Base-by-base conservation (phyloP, 129 eudicot genomes). In the Sambucus nigra region DNA sequence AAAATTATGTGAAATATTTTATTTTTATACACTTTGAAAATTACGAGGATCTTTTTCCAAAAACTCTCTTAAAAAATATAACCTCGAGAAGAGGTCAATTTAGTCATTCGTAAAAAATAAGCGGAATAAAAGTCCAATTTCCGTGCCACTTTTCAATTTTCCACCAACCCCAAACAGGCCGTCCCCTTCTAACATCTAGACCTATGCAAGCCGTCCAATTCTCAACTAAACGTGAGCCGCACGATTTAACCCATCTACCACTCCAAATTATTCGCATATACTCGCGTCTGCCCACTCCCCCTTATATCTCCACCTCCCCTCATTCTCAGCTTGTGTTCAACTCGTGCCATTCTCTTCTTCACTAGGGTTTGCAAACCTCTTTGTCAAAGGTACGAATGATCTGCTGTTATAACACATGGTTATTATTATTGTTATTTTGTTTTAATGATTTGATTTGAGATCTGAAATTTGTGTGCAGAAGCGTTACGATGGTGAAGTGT, bases 401-500 rank as follows among this genome's bases (percentile, higher is more conserved):
- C n/a, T n/a, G n/a, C n/a, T n/a, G n/a, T n/a, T n/a, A n/a, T n/a
- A n/a, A n/a, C n/a, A n/a, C n/a, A n/a, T n/a, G n/a, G n/a, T n/a
- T n/a, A n/a, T n/a, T n/a, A n/a, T n/a, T n/a, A n/a, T n/a, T n/a
- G n/a, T n/a, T n/a, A n/a, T n/a, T n/a, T n/a, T n/a, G n/a, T n/a
- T n/a, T n/a, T n/a, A n/a, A n/a, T 35, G 42, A 19, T 27, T 44
- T 38, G 45, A 26, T 24, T 16, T 39, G 22, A 38, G 13, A 21
- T 42, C 17, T 54, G 23, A 9, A 54, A 18, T 39, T 38, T 11
- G 7, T n/a, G 12, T 57, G 48, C 16, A 55, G 65, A 19, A 55
- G 23, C 12, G 25, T 42, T 33, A 69, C 60, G 25, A 87, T 82
- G 94, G 86, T 61, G 50, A 87, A 87, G 88, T 47, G 40, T 66